Evolutionary conservation across 768 basidiomycete species (phyloP).

Genomic region (Rhodotorula diobovata): DNA sequence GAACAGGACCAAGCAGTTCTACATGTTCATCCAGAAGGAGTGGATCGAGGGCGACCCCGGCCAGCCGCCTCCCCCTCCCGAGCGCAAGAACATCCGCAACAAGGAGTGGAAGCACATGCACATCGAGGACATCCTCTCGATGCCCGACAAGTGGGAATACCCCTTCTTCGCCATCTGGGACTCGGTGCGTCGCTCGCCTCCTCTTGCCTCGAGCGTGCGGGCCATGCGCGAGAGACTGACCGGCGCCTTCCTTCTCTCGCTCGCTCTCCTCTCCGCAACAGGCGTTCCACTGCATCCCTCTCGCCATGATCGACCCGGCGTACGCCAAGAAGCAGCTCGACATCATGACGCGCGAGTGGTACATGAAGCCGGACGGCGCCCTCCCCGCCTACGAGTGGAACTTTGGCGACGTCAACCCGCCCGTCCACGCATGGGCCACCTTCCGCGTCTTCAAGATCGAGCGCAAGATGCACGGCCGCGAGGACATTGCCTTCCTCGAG

Average conservation of each 20-base stretch:
- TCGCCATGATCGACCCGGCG: constrained; percentile 87
- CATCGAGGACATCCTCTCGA: constrained; percentile 90
- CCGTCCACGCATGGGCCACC: constrained; percentile 97
- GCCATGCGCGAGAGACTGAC: neutral
- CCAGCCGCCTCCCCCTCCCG: constrained; percentile 88
- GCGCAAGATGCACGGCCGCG: constrained; percentile 83
- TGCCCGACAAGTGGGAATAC: constrained; percentile 99
- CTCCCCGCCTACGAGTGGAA: constrained; percentile 99
- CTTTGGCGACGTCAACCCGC: constrained; percentile 86
- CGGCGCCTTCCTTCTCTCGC: neutral
- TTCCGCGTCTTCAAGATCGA: constrained; percentile 99
- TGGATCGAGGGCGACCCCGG: constrained; percentile 95
- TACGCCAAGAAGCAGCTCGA: constrained; percentile 99
- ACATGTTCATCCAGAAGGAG: constrained; percentile 90
- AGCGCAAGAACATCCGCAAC: constrained; percentile 78
- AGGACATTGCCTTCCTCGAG: constrained; percentile 88
- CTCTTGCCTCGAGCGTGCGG: too few relatives aligned
- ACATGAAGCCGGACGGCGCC: constrained; percentile 93
- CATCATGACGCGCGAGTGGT: constrained; percentile 95
- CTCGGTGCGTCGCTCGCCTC: constrained; percentile 11
- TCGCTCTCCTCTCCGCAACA: constrained; percentile 60
- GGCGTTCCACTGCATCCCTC: constrained; percentile 98
- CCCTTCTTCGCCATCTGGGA: constrained; percentile 87
- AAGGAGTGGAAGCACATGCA: constrained; percentile 96
- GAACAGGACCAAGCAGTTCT: constrained; percentile 84